Conservation (phyloP, 192 early-diverging fungal genomes). For the Chytriomyces sp. region DNA sequence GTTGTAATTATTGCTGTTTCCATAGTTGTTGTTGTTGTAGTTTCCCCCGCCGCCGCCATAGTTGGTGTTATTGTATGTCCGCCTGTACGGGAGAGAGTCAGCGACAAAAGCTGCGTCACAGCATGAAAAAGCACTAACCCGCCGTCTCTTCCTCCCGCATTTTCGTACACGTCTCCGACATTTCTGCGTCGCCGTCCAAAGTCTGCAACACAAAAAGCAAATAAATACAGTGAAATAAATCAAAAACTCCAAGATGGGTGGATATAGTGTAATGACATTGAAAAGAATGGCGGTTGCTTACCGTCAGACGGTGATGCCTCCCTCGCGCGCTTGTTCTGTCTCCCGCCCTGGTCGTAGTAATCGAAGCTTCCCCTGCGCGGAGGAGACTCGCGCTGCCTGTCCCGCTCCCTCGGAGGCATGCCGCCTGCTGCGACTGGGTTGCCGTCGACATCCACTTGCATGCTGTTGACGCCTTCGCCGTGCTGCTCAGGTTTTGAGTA, state of each 20-base stretch:
- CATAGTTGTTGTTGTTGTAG: conserved; percentile 1
- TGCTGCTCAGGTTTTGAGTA: no score
- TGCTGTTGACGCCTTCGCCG: background rate
- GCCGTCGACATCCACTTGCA: background rate
- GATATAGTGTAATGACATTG: no score
- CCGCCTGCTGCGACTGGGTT: background rate
- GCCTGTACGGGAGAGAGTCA: background rate
- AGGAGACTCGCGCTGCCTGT: background rate
- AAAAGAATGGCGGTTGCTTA: no score
- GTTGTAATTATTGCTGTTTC: background rate
- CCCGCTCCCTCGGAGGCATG: background rate
- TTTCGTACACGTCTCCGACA: background rate
- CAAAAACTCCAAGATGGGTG: no score
- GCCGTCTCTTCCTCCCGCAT: background rate
- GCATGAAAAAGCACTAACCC: background rate
- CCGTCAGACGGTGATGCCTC: background rate
- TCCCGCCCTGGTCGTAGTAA: background rate
- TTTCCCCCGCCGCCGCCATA: background rate
- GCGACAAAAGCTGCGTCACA: background rate
- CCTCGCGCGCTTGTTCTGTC: background rate
- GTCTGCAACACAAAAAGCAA: background rate
- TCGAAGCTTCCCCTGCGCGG: background rate
- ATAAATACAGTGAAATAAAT: no score
- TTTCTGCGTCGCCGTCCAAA: background rate
- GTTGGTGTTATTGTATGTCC: background rate